Conservation (phyloP, 1,139 yeast species). For the Spencermartinsiella ligniputridi region DNA sequence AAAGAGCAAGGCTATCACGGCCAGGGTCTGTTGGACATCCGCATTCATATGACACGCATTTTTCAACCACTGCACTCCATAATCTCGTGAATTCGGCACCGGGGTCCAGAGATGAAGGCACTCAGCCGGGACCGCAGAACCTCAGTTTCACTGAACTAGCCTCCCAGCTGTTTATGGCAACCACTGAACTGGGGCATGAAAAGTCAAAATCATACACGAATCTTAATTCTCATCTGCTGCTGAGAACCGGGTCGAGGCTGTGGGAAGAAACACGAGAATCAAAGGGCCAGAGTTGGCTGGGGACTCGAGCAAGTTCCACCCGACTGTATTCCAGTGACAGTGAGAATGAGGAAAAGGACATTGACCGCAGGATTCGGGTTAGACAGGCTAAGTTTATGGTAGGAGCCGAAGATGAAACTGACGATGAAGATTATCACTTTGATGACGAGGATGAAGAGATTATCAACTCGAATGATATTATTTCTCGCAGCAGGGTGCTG, state of each 20-base stretch:
- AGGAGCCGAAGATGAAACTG: slow-evolving; percentile 11
- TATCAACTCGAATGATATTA: slow-evolving; percentile 4
- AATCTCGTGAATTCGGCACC: neutral
- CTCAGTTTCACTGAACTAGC: neutral
- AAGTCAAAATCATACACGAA: slow-evolving; percentile 1
- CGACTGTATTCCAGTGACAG: slow-evolving; percentile 9
- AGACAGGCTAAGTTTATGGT: neutral
- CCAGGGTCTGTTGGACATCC: neutral
- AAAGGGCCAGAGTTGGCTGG: slow-evolving; percentile 28
- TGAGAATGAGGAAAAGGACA: neutral
- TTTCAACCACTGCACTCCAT: slow-evolving; percentile 8
- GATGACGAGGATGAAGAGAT: neutral
- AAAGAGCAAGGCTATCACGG: neutral
- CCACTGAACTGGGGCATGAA: neutral
- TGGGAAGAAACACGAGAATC: slow-evolving; percentile 29
- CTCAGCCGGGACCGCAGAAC: neutral
- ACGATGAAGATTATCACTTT: slow-evolving; percentile 9
- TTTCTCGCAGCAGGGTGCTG: slow-evolving; percentile 13
- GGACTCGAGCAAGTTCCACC: slow-evolving; percentile 19
- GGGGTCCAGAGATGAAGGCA: neutral
- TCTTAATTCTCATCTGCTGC: slow-evolving; percentile 19
- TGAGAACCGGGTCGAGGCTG: slow-evolving; percentile 26
- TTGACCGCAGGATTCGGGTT: neutral
- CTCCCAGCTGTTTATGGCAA: neutral
- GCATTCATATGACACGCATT: slow-evolving; percentile 9